These are phyloP conservation scores for Ustilago sp. DNA, from an alignment of 1,284 basidiomycete species.

Conservation along the genomic window DNA sequence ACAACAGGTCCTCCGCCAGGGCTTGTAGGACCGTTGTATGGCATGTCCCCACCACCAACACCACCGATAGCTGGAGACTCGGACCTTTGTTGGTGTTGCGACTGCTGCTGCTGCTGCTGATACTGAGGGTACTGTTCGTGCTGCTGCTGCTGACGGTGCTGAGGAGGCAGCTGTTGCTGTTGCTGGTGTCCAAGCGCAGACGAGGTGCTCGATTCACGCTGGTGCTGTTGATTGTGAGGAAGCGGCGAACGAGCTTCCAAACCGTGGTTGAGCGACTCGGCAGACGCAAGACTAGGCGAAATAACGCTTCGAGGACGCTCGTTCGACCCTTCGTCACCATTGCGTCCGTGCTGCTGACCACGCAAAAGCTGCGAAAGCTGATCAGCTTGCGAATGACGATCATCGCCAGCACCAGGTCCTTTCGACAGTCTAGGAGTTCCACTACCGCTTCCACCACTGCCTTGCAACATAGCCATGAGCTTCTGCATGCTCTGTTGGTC, in stretches of 20 bases:
- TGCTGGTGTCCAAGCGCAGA: conserved; percentile 14
- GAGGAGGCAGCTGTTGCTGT: conserved; percentile 23
- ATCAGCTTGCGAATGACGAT: conserved; percentile 16
- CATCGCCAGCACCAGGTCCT: conserved; percentile 11
- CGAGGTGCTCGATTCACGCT: conserved; percentile 40
- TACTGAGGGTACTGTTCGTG: conserved; percentile 16
- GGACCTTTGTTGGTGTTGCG: conserved; percentile 36
- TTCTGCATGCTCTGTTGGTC: conserved; percentile 68
- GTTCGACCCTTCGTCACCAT: conserved; percentile 22
- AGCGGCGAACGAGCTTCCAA: conserved; percentile 40
- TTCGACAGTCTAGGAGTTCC: conserved; percentile 21
- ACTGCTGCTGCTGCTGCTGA: conserved; percentile 34
- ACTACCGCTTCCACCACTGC: conserved; percentile 34
- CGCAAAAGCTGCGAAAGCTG: conserved; percentile 36
- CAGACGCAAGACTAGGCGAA: conserved; percentile 29
- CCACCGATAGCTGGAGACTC: conserved; percentile 34
- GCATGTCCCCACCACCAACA: conserved; percentile 11
- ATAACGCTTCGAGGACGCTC: conserved; percentile 35
- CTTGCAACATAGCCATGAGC: conserved; percentile 67
- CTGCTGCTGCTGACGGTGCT: conserved; percentile 25
- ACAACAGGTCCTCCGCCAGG: conserved; percentile 25
- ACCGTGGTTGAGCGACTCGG: conserved; percentile 21
- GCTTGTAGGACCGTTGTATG: conserved; percentile 36
- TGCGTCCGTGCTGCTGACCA: conserved; percentile 28
- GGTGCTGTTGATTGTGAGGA: conserved; percentile 45